Base-by-base conservation (phyloP, 352 stramenopile species). In the Plasmopara halstedii region DNA sequence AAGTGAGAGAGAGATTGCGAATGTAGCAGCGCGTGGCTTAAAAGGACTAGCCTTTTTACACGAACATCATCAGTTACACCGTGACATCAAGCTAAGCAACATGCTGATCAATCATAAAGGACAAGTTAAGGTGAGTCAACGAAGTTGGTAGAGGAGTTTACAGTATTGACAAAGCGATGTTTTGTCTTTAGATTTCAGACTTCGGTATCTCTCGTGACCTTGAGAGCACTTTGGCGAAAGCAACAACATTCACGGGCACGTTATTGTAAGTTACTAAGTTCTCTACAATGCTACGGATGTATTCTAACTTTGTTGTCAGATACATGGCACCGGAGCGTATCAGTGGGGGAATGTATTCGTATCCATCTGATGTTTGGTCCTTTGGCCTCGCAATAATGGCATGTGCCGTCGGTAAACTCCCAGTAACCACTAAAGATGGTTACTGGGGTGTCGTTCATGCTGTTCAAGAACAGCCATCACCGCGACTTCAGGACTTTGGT, bases 81-180 rank as follows among this genome's bases (percentile, higher is more conserved):
- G 92, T 31, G 92, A 98, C 29, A 95, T 98, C 54, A 98, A 98
- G 50, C 84, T 94, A 15, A 95, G 83, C 50, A 98, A 98, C 65
- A 88, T 98, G 62, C 77, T 98, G 8, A 79, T 97, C 31, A 96
- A 95, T 56, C 65, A 77, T 15, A 54, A 70, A 27, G 76, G 78
- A 0, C 56, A 83, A 50, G 77, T 90, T 46, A 92, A 92, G 65
- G 70, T 83, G 41, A 47, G 37, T 14, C 20, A 14, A 47, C n/a
- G n/a, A n/a, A n/a, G n/a, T 11, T 20, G 2, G 15, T 13, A 18
- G 13, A 18, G 8, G 31, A 45, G 20, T 3, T 20, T 43, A 2
- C 32, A 17, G 31, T n/a, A 35, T 18, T 35, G 11, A n/a, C 8
- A 35, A 6, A 17, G 31, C 26, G 11, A 31, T 31, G 26, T 40